Evolutionary conservation across 176 grass and related monocot genomes (phyloP).

Genomic region (Bolboschoenus planiculmis): DNA sequence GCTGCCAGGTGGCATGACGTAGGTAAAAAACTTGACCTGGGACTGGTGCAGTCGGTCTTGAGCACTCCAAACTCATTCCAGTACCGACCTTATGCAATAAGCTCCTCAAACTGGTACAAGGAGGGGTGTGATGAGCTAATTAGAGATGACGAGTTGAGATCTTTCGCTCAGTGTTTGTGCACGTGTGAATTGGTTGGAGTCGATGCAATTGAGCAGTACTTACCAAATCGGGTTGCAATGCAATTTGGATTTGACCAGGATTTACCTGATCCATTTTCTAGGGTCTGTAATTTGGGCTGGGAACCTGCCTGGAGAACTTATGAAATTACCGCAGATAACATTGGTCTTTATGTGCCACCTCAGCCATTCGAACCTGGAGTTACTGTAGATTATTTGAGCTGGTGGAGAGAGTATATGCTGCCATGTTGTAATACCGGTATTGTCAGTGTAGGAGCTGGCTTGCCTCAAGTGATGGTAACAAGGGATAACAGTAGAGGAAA

Average conservation of each 20-base stretch:
- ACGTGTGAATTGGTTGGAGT: slow-evolving; percentile 66
- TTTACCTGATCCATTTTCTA: slow-evolving; percentile 45
- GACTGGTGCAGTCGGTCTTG: slow-evolving; percentile 32
- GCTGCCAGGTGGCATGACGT: slow-evolving; percentile 75
- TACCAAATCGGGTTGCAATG: slow-evolving; percentile 81
- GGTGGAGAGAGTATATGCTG: slow-evolving; percentile 67
- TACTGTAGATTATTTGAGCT: slow-evolving; percentile 40
- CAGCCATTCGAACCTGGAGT: slow-evolving; percentile 40
- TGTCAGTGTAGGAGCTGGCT: not conserved
- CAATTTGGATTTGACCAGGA: slow-evolving; percentile 97
- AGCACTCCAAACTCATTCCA: slow-evolving; percentile 27
- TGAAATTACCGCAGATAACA: slow-evolving; percentile 53
- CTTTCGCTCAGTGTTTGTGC: slow-evolving; percentile 52
- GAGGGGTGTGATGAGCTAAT: slow-evolving; percentile 33
- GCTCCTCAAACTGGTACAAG: slow-evolving; percentile 29
- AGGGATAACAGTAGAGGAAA: slow-evolving; percentile 46
- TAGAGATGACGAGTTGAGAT: slow-evolving; percentile 38
- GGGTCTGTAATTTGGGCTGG: slow-evolving; percentile 47
- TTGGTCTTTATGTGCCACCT: slow-evolving; percentile 57
- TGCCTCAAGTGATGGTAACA: slow-evolving; percentile 1
- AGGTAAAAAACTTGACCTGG: slow-evolving; percentile 40
- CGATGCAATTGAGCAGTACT: slow-evolving; percentile 78
- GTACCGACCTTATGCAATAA: slow-evolving; percentile 46
- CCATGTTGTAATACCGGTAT: slow-evolving; percentile 26
- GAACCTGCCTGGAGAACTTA: slow-evolving; percentile 58